phyloP scores from a whole-genome alignment of 345 rosid species.

The Acer campestre region DNA sequence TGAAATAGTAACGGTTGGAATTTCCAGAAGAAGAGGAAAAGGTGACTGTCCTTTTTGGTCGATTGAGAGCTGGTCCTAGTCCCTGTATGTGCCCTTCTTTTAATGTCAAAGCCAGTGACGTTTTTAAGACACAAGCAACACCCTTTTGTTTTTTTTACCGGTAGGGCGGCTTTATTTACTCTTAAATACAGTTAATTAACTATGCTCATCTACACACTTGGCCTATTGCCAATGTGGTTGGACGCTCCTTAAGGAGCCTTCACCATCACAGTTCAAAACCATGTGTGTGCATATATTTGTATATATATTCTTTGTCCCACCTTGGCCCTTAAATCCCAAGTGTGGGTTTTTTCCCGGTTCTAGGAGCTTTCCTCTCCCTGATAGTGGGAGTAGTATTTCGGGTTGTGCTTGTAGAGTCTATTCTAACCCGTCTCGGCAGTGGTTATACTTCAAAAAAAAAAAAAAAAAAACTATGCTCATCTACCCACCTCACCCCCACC shows the following conservation, averaged over 20 bases:
- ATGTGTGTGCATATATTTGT: too few relatives aligned
- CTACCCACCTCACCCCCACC: neutral
- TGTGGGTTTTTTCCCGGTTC: too few relatives aligned
- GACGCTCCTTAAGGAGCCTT: too few relatives aligned
- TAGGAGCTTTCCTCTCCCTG: too few relatives aligned
- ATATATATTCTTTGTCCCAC: too few relatives aligned
- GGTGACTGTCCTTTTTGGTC: neutral
- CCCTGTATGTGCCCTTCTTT: neutral
- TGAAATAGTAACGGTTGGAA: neutral
- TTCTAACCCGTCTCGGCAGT: too few relatives aligned
- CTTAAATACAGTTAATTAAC: slow-evolving; percentile 7
- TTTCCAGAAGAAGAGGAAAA: slow-evolving; percentile 11
- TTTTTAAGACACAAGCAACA: slow-evolving; percentile 6
- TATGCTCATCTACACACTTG: slow-evolving; percentile 6
- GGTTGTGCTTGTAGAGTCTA: too few relatives aligned
- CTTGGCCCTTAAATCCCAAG: too few relatives aligned
- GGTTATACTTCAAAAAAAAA: too few relatives aligned
- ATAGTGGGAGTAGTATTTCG: too few relatives aligned
- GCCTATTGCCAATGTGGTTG: too few relatives aligned
- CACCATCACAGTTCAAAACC: too few relatives aligned
- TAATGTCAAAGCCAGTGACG: slow-evolving; percentile 6
- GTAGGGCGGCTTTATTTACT: slow-evolving; percentile 22
- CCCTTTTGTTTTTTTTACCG: neutral
- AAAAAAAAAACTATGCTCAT: slow-evolving; percentile 2
- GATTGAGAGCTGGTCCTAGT: neutral